A percentile compares a stretch with the other conserved stretches of the same genome.
Conservation (phyloP, 2,329 filamentous ascomycete species). For the Dactylellina drechsleri region DNA sequence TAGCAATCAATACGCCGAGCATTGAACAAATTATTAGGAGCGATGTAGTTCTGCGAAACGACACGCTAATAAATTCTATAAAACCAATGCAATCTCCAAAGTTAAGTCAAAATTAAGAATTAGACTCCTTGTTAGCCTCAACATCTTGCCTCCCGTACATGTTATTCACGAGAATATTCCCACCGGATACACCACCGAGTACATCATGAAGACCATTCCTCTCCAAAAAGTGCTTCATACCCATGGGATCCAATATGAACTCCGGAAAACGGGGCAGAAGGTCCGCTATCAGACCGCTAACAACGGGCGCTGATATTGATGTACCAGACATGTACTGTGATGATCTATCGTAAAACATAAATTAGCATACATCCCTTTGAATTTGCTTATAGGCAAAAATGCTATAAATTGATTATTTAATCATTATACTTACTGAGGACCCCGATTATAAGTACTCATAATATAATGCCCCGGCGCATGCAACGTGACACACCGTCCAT, state of each 20-base stretch:
- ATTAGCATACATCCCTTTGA: not conserved
- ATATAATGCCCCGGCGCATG: conserved; percentile 69
- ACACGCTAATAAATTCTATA: not conserved
- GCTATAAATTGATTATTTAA: not conserved
- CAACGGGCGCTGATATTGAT: conserved; percentile 8
- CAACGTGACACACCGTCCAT: conserved; percentile 67
- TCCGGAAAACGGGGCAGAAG: conserved; percentile 1
- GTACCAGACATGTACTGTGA: conserved; percentile 56
- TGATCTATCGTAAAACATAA: not conserved
- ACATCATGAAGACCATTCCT: not conserved
- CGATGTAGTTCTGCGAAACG: not conserved
- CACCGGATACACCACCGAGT: not conserved
- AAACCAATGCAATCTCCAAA: not conserved
- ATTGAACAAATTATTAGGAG: not conserved
- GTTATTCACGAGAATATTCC: conserved; percentile 9
- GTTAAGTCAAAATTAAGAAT: not conserved
- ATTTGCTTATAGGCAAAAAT: not conserved
- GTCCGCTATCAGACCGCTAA: conserved; percentile 15
- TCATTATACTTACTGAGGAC: conserved; percentile 51
- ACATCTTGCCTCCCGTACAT: not conserved
- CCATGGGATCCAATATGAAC: conserved; percentile 49
- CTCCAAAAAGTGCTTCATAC: conserved; percentile 54
- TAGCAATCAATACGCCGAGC: not conserved
- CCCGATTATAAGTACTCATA: conserved; percentile 66
- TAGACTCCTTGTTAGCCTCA: no score